These are phyloP conservation scores for Henckelia pumila DNA, from an alignment of 257 asterid species.

Conservation along the genomic window DNA sequence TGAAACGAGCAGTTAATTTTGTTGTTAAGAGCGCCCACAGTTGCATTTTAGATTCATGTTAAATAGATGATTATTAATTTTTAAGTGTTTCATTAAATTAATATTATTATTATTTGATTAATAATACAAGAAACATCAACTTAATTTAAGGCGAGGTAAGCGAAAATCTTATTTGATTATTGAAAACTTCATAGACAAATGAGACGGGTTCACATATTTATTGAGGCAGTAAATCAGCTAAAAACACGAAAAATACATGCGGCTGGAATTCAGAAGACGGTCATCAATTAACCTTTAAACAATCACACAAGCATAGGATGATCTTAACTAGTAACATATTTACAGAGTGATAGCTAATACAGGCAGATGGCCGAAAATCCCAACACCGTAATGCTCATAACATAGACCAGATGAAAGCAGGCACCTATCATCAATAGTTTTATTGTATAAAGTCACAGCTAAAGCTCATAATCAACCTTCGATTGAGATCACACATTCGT, in stretches of 20 bases:
- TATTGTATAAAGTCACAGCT: conserved; percentile 1
- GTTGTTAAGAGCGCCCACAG: too few relatives aligned
- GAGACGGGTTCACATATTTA: conserved; percentile 28
- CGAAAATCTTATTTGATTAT: not conserved
- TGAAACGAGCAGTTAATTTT: too few relatives aligned
- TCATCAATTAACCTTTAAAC: conserved; percentile 25
- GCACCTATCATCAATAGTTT: conserved; percentile 22
- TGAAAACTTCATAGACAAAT: not conserved
- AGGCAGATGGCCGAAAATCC: conserved; percentile 24
- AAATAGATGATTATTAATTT: too few relatives aligned
- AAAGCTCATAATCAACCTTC: conserved; percentile 21
- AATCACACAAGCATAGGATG: conserved; percentile 26
- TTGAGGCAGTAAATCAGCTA: conserved; percentile 17
- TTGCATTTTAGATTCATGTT: too few relatives aligned
- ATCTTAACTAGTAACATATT: conserved; percentile 38
- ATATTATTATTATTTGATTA: too few relatives aligned
- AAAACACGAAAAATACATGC: conserved; percentile 15
- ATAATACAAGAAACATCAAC: too few relatives aligned
- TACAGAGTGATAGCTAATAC: conserved; percentile 34
- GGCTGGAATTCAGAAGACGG: conserved; percentile 24
- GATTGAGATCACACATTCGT: conserved; percentile 8
- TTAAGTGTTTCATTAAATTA: too few relatives aligned
- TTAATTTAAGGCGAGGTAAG: not conserved
- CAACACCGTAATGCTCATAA: conserved; percentile 6
- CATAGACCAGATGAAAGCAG: conserved; percentile 23